Percentiles rank a stretch among this genome's conserved stretches.
Evolutionary conservation across 345 rosid species (phyloP).

Genomic region (Cardamine chenopodiifolia): DNA sequence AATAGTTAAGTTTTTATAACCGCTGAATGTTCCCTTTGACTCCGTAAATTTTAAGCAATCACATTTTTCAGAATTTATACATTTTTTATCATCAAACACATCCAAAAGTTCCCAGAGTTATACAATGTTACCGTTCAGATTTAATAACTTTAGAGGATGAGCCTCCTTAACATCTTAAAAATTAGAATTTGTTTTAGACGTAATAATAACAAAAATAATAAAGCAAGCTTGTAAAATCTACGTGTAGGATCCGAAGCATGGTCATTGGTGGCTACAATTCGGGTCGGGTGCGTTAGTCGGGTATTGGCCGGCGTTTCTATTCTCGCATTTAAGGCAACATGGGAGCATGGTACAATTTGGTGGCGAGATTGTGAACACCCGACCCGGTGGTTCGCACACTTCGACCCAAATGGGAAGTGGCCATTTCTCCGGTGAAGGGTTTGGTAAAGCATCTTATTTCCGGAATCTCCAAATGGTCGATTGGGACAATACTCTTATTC

Average conservation of each 20-base stretch:
- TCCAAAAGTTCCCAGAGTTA: too few species aligned
- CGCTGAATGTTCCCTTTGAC: too few species aligned
- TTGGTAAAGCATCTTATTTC: conserved; percentile 88
- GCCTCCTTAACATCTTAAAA: conserved; percentile 16
- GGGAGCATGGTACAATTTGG: conserved; percentile 98
- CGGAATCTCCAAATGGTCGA: conserved; percentile 86
- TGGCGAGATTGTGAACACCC: conserved; percentile 82
- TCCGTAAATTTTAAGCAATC: too few species aligned
- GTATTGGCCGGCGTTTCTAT: conserved; percentile 88
- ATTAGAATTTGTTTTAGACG: not conserved
- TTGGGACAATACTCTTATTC: conserved; percentile 88
- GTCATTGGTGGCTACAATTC: conserved; percentile 99
- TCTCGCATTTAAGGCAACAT: conserved; percentile 74
- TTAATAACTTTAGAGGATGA: conserved; percentile 16
- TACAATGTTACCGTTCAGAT: conserved; percentile 9
- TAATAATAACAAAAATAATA: not conserved
- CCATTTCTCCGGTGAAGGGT: conserved; percentile 90
- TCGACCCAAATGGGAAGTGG: conserved; percentile 97
- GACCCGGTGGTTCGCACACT: conserved; percentile 79
- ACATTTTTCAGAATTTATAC: too few species aligned
- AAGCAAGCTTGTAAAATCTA: not conserved
- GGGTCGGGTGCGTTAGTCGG: conserved; percentile 90
- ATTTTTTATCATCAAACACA: too few species aligned
- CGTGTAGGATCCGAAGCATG: conserved; percentile 95
- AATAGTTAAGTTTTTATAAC: too few species aligned